Base-by-base conservation (phyloP, 148 eudicot species). In the Cornus kousa region DNA sequence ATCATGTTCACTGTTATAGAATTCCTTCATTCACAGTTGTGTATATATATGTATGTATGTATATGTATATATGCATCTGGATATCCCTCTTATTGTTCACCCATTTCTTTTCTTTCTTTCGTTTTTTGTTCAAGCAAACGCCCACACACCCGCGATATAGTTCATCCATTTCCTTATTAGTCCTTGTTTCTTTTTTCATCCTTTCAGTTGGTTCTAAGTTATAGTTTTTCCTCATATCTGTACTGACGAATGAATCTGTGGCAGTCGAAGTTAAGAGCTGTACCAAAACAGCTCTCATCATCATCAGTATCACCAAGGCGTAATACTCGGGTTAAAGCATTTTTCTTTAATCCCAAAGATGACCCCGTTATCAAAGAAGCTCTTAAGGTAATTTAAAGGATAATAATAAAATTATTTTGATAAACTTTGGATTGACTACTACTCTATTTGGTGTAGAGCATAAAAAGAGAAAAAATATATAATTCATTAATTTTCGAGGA, bases 281-380 rank as follows among this genome's bases (percentile, higher is more conserved):
- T 68, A 31, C 19, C 14, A 23, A 76, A 20, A 67, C 62, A n/a
- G 31, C 50, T 12, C 40, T 66, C 53, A 24, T 66, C 78, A 24
- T 66, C 48, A 1, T 43, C 59, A 66, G 37, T 50, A 16, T 53
- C 19, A 12, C 75, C 65, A 73, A 73, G 16, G 65, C 40, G 75
- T 53, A 59, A 59, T 46, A 14, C 14, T 76, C 33, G 62, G 72
- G 80, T 85, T 50, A 87, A 67, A 68, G 90, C 90, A 74, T 87
- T 79, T 79, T 84, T 82, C 72, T 84, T 80, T 78, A 85, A 89
- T 74, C 87, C 87, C 37, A 65, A 50, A 57, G 86, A 87, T 48
- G 85, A 87, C 50, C 92, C 87, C 35, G 79, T 89, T 82, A 70
- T 89, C 66, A 87, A 82, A 80, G 90, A 89, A 78, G 92, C 90